Conservation (phyloP, 2,329 filamentous ascomycete genomes). For the Beauveria sp. region DNA sequence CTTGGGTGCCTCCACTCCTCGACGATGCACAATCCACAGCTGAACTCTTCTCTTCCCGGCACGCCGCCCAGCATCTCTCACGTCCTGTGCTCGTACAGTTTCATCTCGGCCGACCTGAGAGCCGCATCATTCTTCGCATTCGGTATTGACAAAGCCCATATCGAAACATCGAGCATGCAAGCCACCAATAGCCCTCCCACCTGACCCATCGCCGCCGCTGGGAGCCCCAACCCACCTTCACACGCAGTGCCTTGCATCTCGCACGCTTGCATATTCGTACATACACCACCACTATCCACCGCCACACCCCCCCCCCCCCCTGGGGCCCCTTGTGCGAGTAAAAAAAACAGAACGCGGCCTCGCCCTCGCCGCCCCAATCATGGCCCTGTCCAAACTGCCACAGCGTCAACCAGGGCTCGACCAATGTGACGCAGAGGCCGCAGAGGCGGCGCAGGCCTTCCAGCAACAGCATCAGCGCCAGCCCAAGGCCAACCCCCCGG, state of each 20-base stretch:
- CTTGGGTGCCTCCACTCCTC: background rate
- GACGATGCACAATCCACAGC: background rate
- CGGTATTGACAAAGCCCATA: background rate
- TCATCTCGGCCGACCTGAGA: background rate
- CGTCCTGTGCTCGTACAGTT: background rate
- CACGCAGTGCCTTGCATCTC: conserved; percentile 9
- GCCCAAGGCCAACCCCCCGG: conserved; percentile 17
- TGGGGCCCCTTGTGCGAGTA: background rate
- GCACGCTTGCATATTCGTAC: conserved; percentile 1
- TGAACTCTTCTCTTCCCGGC: background rate
- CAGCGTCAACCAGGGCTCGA: conserved; percentile 1
- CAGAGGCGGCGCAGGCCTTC: background rate
- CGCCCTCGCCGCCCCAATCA: conserved; percentile 6
- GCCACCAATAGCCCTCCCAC: background rate
- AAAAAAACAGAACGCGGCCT: background rate
- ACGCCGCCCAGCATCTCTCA: background rate
- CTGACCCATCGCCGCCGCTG: background rate
- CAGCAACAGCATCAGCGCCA: conserved; percentile 3
- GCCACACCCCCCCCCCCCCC: background rate
- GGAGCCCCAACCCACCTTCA: background rate
- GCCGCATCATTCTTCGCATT: background rate
- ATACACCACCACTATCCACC: background rate
- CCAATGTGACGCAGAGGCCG: background rate
- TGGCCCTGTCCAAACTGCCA: conserved; percentile 7
- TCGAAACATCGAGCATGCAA: background rate